Evolutionary conservation across 495 filamentous ascomycete species (phyloP).

Genomic region (Talaromyces ruber): DNA sequence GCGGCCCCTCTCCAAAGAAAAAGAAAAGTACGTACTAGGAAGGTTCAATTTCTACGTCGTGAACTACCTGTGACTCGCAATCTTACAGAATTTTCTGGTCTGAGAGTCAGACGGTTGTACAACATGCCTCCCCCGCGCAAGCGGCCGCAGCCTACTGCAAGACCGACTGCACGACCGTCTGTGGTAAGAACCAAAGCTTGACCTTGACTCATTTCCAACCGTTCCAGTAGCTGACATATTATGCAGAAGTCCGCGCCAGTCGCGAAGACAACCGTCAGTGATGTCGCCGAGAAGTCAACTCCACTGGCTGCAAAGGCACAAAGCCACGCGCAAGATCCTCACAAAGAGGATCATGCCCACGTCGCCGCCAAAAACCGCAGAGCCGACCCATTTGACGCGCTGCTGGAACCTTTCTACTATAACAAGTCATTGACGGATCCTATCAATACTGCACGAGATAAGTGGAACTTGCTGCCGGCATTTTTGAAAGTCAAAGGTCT

Average conservation of each 20-base stretch:
- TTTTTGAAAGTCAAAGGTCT: constrained; percentile 96
- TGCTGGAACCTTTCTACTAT: constrained; percentile 92
- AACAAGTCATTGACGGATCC: constrained; percentile 89
- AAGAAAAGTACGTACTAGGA: neutral
- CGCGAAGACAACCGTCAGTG: neutral
- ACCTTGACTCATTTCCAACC: neutral
- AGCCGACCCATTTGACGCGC: constrained; percentile 62
- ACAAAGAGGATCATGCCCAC: constrained; percentile 4
- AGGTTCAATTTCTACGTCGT: neutral
- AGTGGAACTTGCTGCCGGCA: constrained; percentile 92
- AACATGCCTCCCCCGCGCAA: constrained; percentile 26
- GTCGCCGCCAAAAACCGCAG: constrained; percentile 18
- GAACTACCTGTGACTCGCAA: neutral
- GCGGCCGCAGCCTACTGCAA: constrained; percentile 20
- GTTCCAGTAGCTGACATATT: neutral
- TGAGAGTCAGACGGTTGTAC: neutral
- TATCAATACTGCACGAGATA: constrained; percentile 87
- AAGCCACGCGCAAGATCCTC: neutral
- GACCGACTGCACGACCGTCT: constrained; percentile 14
- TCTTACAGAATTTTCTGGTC: neutral
- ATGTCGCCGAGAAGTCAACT: constrained; percentile 8
- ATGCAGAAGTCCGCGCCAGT: neutral
- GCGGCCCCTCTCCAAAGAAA: neutral
- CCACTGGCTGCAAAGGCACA: constrained; percentile 5
- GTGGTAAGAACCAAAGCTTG: constrained; percentile 8